These are phyloP conservation scores for Colletotrichum trifolii DNA, from an alignment of 2,329 filamentous ascomycete genomes.

Conservation along the genomic window DNA sequence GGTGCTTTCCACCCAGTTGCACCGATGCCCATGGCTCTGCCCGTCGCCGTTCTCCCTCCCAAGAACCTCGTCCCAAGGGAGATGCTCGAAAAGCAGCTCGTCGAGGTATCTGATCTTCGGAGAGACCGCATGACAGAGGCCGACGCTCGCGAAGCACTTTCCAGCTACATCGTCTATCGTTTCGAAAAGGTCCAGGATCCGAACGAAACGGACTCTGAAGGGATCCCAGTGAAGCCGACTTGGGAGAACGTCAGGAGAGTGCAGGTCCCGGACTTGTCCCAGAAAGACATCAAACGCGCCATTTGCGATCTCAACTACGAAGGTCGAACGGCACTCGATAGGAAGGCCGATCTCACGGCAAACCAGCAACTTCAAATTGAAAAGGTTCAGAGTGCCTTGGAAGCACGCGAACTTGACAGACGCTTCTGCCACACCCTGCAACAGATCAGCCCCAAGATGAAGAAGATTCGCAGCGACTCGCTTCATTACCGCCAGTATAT, in stretches of 20 bases:
- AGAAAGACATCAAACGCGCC: constrained; percentile 48
- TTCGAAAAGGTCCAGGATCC: constrained; percentile 52
- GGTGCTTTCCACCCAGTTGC: not conserved
- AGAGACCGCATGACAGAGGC: constrained; percentile 49
- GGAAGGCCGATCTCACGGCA: constrained; percentile 49
- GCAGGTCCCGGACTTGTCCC: constrained; percentile 50
- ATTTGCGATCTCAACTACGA: constrained; percentile 51
- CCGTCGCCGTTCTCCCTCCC: constrained; percentile 21
- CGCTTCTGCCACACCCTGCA: constrained; percentile 54
- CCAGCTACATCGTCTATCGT: constrained; percentile 53
- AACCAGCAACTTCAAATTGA: constrained; percentile 57
- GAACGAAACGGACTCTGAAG: constrained; percentile 50
- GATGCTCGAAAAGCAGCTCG: constrained; percentile 34
- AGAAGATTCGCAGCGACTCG: constrained; percentile 41
- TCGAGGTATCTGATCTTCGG: constrained; percentile 50
- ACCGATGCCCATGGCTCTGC: constrained; percentile 3
- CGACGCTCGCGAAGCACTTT: constrained; percentile 52
- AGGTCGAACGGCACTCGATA: constrained; percentile 48
- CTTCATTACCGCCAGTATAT: constrained; percentile 22
- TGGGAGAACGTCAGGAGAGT: constrained; percentile 53
- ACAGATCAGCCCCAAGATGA: constrained; percentile 56
- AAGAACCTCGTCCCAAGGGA: constrained; percentile 27
- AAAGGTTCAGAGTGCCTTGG: constrained; percentile 48
- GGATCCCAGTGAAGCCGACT: constrained; percentile 45
- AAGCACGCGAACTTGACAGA: constrained; percentile 47